These are phyloP conservation scores for Dicorynia guianensis DNA, from an alignment of 306 rosid genomes.

Conservation along the genomic window DNA sequence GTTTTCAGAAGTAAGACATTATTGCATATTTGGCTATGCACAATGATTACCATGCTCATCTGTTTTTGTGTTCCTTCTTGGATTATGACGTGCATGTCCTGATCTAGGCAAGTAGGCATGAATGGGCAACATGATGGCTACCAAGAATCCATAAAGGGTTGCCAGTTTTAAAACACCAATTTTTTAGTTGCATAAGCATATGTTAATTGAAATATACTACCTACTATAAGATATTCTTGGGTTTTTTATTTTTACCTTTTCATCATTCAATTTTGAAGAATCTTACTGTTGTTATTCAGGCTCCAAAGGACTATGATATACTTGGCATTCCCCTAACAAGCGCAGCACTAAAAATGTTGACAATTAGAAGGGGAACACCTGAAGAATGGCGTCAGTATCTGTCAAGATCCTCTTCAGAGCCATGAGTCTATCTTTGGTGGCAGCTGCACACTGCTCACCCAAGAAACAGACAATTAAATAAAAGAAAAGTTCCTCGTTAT, in stretches of 20 bases:
- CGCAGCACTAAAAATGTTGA: slow-evolving; percentile 61
- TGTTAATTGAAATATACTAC: not conserved
- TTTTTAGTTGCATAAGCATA: not conserved
- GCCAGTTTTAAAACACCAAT: not conserved
- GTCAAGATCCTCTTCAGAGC: slow-evolving; percentile 41
- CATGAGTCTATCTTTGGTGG: slow-evolving; percentile 33
- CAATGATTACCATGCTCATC: not conserved
- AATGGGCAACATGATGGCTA: not conserved
- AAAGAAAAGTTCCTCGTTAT: not conserved
- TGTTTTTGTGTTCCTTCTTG: not conserved
- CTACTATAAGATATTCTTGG: not conserved
- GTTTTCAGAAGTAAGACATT: not conserved
- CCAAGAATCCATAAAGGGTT: not conserved
- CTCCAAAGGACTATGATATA: slow-evolving; percentile 72
- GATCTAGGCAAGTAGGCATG: not conserved
- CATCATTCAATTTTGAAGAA: not conserved
- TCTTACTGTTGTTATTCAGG: slow-evolving; percentile 46
- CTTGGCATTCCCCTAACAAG: slow-evolving; percentile 72
- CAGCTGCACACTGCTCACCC: slow-evolving; percentile 17
- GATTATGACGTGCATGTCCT: not conserved
- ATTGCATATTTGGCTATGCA: not conserved
- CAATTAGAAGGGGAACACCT: slow-evolving; percentile 64
- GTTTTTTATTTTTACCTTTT: not conserved
- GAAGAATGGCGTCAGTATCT: slow-evolving; percentile 80
- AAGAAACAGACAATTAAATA: not conserved